Evolutionary conservation across 2,329 filamentous ascomycete species (phyloP).

Genomic region (Fusarium sp.): DNA sequence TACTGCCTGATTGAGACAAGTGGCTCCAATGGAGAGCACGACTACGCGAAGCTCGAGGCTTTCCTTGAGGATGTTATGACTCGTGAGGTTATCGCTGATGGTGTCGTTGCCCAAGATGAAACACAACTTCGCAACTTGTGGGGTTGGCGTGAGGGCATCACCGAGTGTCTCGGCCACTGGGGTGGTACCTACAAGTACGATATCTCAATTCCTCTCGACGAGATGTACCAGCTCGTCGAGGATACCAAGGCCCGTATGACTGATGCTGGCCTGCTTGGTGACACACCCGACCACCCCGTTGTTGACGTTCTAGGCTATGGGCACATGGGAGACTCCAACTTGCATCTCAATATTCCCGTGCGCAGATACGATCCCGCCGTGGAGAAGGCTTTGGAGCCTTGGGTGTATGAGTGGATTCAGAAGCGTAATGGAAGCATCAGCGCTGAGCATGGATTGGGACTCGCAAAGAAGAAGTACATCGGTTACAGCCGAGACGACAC

Average conservation of each 20-base stretch:
- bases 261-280: slow-evolving; percentile 80
- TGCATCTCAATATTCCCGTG: slow-evolving; percentile 91
- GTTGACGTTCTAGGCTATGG: slow-evolving; percentile 95
- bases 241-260: slow-evolving; percentile 81
- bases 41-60: slow-evolving; percentile 87
- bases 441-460: slow-evolving; percentile 92
- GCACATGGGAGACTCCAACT: slow-evolving; percentile 96
- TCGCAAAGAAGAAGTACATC: slow-evolving; percentile 96
- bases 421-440: slow-evolving; percentile 92
- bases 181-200: slow-evolving; percentile 99
- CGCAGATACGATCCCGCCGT: slow-evolving; percentile 87
- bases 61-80: slow-evolving; percentile 95
- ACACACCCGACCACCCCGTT: slow-evolving; percentile 80
- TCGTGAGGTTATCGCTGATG: slow-evolving; percentile 86
- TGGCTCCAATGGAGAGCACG: slow-evolving; percentile 93
- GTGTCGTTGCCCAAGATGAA: slow-evolving; percentile 92
- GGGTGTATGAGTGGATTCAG: slow-evolving; percentile 96
- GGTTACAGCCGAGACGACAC: slow-evolving; percentile 90
- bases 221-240: slow-evolving; percentile 90
- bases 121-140: slow-evolving; percentile 88
- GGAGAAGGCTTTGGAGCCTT: slow-evolving; percentile 90
- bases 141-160: slow-evolving; percentile 93
- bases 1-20: slow-evolving; percentile 98
- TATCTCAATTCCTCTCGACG: slow-evolving; percentile 87
- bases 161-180: slow-evolving; percentile 88